Base-by-base conservation (phyloP, 768 basidiomycete genomes). In the Nidularia pulvinata region DNA sequence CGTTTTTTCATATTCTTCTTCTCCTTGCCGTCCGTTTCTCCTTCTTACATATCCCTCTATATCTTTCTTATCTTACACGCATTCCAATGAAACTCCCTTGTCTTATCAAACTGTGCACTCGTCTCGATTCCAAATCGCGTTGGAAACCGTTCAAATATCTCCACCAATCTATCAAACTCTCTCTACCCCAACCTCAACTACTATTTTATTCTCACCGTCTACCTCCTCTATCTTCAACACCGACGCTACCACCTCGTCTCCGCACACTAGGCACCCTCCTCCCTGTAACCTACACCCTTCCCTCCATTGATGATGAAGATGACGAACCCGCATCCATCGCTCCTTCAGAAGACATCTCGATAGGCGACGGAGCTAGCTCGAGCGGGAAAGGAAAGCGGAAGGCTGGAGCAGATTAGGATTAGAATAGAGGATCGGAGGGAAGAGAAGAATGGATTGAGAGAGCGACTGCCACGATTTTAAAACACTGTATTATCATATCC, bases 221-320 rank as follows among this genome's bases (percentile, higher is more conserved):
- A 19, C 19, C 7, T 22, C 11, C n/a, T n/a, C n/a, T 39, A 53
- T 19, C 45, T 10, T 52, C 36, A 49, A 33, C 46, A 48, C 54
- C 9, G 35, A 30, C 14, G 36, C 45, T 10, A 46, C 9, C 7
- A 46, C 45, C 19, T 22, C 7, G 22, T 19, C 45, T 46, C 37
- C 9, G 56, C 48, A 51, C 51, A 45, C 34, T 55, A 90, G 89
- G 87, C 51, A 69, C 79, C 43, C 72, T 86, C 46, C 65, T 80
- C 7, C 85, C 88, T 10, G 79, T 91, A 37, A 69, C 81, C 37
- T 83, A 83, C 22, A 79, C 76, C 9, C 71, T 82, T 32, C 85
- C 86, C 7, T 70, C 82, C 10, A 66, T 88, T 52, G 64, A 79
- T 19, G 86, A 86, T 45, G 88, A 88, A 22, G 85, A 87, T 1